These are phyloP conservation scores for Eutypa lata DNA, from an alignment of 2,329 filamentous ascomycete species.

Conservation along the genomic window DNA sequence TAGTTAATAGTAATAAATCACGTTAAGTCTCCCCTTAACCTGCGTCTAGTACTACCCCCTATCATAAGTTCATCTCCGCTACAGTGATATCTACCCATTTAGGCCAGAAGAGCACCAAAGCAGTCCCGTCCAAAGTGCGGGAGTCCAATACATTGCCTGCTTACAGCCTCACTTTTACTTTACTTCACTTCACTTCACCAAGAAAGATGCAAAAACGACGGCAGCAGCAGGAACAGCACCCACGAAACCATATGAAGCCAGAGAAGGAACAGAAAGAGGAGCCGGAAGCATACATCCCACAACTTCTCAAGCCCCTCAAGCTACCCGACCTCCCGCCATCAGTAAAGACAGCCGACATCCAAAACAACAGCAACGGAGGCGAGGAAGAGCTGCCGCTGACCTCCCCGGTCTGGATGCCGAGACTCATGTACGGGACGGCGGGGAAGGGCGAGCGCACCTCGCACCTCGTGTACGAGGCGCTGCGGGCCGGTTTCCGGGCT, in stretches of 20 bases:
- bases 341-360: neutral
- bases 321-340: neutral
- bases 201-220: too few species aligned
- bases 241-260: neutral
- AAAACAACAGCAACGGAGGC: conserved; percentile 6
- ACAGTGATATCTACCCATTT: too few species aligned
- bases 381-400: conserved; percentile 6
- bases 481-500: conserved; percentile 66
- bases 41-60: too few species aligned
- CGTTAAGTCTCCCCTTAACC: too few species aligned
- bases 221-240: neutral
- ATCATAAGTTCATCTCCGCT: too few species aligned
- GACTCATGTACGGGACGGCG: conserved; percentile 75
- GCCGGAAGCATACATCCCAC: neutral
- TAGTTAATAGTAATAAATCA: too few species aligned
- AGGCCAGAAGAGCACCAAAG: too few species aligned
- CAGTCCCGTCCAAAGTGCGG: too few species aligned
- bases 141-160: too few species aligned
- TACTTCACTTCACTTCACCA: too few species aligned
- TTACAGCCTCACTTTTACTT: too few species aligned
- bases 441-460: conserved; percentile 74
- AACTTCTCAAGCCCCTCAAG: neutral
- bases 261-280: neutral
- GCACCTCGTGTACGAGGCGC: conserved; percentile 64
- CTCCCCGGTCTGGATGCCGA: conserved; percentile 36